Conservation (phyloP, 371 early-diverging fungal species). For the Apophysomyces ossiformis region DNA sequence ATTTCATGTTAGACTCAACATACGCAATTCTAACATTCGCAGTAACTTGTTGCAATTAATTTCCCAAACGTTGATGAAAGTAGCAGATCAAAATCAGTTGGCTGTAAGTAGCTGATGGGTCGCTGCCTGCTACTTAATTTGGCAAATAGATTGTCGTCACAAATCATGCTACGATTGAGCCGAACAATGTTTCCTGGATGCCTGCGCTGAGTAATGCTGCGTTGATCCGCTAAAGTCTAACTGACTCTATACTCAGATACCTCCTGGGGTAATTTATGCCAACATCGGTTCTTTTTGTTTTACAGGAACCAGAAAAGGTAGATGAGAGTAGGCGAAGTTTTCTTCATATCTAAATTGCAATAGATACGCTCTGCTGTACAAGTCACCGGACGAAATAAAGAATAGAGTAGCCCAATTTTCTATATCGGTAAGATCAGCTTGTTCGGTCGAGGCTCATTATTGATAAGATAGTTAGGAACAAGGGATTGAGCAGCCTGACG, state of each 20-base stretch:
- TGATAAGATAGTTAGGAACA: neutral
- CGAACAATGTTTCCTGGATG: constrained; percentile 14
- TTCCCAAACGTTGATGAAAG: constrained; percentile 46
- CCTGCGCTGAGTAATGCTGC: constrained; percentile 19
- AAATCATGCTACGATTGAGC: constrained; percentile 19
- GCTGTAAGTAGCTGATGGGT: constrained; percentile 31
- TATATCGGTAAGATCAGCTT: constrained; percentile 13
- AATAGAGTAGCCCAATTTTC: constrained; percentile 12
- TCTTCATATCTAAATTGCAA: neutral
- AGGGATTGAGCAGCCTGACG: constrained; percentile 1
- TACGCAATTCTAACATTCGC: constrained; percentile 47
- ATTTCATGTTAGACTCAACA: constrained; percentile 63
- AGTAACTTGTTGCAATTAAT: constrained; percentile 49
- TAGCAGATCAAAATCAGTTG: constrained; percentile 59
- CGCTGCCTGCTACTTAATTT: neutral
- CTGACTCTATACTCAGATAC: constrained; percentile 2
- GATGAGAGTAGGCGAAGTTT: neutral
- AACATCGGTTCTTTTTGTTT: constrained; percentile 21
- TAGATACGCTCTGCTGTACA: constrained; percentile 16
- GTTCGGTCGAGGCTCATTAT: neutral
- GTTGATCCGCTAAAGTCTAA: neutral
- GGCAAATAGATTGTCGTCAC: constrained; percentile 17
- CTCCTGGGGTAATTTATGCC: constrained; percentile 13
- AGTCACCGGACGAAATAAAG: constrained; percentile 5
- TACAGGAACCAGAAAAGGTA: constrained; percentile 19